Base-by-base conservation (phyloP, 2,329 filamentous ascomycete genomes). In the Ophiocordyceps camponoti-leonardi region DNA sequence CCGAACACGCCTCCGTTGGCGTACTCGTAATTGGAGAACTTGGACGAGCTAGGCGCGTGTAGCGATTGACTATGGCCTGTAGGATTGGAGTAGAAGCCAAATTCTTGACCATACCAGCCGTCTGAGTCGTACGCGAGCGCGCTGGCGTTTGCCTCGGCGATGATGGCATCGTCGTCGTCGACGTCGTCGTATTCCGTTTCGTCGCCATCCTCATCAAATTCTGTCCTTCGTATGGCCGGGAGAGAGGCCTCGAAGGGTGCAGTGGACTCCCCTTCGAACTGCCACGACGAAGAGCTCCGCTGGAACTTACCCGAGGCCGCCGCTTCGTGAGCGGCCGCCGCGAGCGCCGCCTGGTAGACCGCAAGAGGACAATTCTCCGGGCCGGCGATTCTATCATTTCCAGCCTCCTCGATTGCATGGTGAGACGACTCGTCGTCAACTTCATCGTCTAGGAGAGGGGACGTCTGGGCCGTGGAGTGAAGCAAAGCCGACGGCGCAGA, bases 101-200 rank as follows among this genome's bases (percentile, higher is more conserved):
- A 98, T 59, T 98, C 92, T 53, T 87, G 82, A 0, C 92, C 92
- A 57, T 98, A 98, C 67, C 92, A 93, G 0, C 86, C 90, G 51
- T 95, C 90, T 7, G 81, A 81, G 56, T 98, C 92, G 52, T 86
- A 88, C 42, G 92, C 90, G 8, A 98, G 70, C 1, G 84, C 92
- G 58, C 92, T 88, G 1, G 90, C 88, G 54, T 98, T 98, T 6
- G 92, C 92, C 47, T 87, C 92, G 0, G 88, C 90, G 49, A 98
- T 93, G 53, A 96, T 92, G 30, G 80, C 79, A 54, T 95, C 88
- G 52, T 96, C 87, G 48, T 86, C 75, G 48, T 80, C 76, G 52
- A 72, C 57, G 51, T 90, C 81, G 48, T 79, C 77, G 45, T 81
- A 74, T 63, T 57, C 52, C 45, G 65, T 63, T 37, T 58, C 61